Evolutionary conservation across 2,329 filamentous ascomycete genomes (phyloP), one percentile per base, ranked within the genome.

Genomic region (Penicillium sp.): DNA sequence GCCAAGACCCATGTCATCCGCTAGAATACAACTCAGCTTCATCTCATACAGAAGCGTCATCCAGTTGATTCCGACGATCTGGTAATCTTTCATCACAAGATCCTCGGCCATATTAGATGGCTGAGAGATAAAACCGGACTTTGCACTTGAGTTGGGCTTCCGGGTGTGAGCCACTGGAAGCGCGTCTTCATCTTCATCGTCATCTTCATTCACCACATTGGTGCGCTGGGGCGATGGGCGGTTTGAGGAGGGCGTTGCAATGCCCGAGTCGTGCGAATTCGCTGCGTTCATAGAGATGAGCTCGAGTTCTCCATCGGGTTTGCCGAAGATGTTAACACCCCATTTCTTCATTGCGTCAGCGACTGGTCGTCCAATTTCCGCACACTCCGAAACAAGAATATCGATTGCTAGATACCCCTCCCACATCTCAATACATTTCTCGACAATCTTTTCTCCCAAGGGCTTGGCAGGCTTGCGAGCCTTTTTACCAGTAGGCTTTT

Each of bases 11-110:
- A 98, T 98, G 59, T 98, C 92, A 59, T 98, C 92, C 1, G 92
- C 92, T 12, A 98, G 72, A 39, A 98, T 96, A 46, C 88, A 90
- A 30, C 86, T 90, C 35, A 93, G 76, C 17, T 80, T 74, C 41
- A 85, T 80, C 35, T 81, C 74, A 67, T 87, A 94, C 10, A 98
- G 74, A 30, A 96, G 67, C 38, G 82, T 80, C 56, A 98, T 76
- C 92, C 92, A 98, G 59, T 96, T 96, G 35, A 98, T 75, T 3
- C 92, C 92, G 18, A 94, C 87, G 13, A 96, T 69, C 60, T 98
- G 92, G 56, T 95, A 96, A 23, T 92, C 82, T 59, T 96, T 95
- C 71, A 98, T 80, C 26, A 76, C 71, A 39, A 90, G 76, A 37
- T 84, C 76, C 0, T 82, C 73, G 18, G 78, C 76, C 85, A 98